A percentile compares a stretch with the other conserved stretches of the same genome.
Evolutionary conservation across 164 flowering plant species (phyloP).

Genomic region (Vitis rotundifolia): DNA sequence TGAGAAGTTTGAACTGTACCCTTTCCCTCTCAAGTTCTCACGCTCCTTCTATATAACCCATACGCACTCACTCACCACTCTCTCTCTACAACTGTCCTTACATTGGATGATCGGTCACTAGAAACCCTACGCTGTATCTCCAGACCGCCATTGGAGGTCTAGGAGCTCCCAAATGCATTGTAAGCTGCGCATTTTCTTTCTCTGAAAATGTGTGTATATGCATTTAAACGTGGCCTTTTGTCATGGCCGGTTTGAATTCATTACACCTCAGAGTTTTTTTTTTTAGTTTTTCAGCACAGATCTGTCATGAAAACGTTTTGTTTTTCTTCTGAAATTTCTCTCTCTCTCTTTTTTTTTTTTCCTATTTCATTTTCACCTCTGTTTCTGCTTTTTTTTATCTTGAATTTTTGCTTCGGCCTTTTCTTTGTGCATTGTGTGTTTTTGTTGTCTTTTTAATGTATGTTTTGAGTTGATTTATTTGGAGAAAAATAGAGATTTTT

Average conservation of each 20-base stretch:
- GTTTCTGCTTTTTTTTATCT: background rate
- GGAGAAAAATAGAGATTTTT: background rate
- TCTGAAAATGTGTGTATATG: too few relatives aligned
- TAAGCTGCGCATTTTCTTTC: background rate
- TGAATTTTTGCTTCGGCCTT: background rate
- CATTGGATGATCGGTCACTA: background rate
- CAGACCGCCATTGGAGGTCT: slow-evolving; percentile 13
- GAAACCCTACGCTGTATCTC: slow-evolving; percentile 7
- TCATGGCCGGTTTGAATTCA: too few relatives aligned
- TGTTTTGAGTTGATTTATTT: background rate
- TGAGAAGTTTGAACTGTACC: slow-evolving; percentile 33
- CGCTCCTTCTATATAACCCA: slow-evolving; percentile 9
- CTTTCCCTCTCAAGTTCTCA: slow-evolving; percentile 11
- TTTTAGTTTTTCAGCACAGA: background rate
- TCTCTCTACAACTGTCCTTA: background rate
- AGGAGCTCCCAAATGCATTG: slow-evolving; percentile 25
- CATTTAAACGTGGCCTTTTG: too few relatives aligned
- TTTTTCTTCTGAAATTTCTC: background rate
- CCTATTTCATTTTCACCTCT: background rate
- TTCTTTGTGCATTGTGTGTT: too few relatives aligned
- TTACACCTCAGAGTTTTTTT: too few relatives aligned
- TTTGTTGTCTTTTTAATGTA: background rate
- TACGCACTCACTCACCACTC: slow-evolving; percentile 1
- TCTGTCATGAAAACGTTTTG: background rate
- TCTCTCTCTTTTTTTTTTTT: background rate